Evolutionary conservation across 306 rosid species (phyloP).

Genomic region (Rosa persica): DNA sequence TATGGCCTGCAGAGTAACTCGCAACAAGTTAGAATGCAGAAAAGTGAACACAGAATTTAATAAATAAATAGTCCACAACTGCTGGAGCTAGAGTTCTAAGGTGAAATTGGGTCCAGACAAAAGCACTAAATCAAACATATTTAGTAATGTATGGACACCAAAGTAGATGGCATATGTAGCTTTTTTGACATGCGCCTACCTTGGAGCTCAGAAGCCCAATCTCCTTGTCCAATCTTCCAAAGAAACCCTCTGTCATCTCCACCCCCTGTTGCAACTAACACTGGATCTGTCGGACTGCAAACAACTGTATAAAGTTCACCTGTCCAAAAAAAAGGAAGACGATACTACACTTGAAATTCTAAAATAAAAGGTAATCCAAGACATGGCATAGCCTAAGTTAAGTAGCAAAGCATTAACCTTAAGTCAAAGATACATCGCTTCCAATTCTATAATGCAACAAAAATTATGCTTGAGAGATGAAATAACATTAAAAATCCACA

Average conservation of each 20-base stretch:
- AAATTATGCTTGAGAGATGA: neutral
- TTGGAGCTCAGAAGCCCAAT: constrained; percentile 76
- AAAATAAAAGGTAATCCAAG: constrained; percentile 3
- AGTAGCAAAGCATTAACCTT: neutral
- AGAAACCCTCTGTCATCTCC: constrained; percentile 87
- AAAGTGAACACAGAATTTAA: constrained; percentile 10
- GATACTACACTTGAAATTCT: neutral
- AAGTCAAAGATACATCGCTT: neutral
- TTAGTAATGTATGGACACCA: neutral
- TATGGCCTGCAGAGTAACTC: constrained; percentile 59
- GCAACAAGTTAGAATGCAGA: constrained; percentile 4
- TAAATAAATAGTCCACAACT: constrained; percentile 9
- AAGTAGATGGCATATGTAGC: constrained; percentile 11
- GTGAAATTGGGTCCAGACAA: neutral
- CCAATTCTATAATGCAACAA: neutral
- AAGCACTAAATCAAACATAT: neutral
- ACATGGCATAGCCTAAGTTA: neutral
- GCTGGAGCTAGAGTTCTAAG: neutral
- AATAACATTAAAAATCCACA: neutral
- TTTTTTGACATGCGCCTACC: constrained; percentile 39
- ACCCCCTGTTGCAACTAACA: constrained; percentile 87
- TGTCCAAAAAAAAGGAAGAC: constrained; percentile 25
- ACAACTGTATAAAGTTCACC: constrained; percentile 77
- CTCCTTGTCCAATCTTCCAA: constrained; percentile 82
- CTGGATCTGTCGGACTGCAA: constrained; percentile 72